These are phyloP conservation scores for Adiantum capillusveneris DNA, from an alignment of 75 land plant genomes.

Conservation along the genomic window DNA sequence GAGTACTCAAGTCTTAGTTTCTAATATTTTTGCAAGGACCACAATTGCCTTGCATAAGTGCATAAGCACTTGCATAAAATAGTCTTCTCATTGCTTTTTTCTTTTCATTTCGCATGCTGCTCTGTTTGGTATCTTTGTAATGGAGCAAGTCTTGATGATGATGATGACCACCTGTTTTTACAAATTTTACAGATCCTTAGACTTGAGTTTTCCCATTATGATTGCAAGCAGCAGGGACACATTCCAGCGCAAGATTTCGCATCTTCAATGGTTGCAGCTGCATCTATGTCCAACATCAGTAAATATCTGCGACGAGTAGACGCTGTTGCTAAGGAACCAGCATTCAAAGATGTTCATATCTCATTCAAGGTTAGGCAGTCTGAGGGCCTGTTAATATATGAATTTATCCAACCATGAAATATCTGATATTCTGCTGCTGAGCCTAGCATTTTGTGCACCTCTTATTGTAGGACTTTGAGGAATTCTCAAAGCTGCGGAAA, in stretches of 20 bases:
- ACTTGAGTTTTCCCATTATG: constrained; percentile 20
- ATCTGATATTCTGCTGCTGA: no score
- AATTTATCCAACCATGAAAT: no score
- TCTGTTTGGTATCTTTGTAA: no score
- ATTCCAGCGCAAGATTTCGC: constrained; percentile 16
- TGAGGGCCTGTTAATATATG: no score
- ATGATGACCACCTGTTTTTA: no score
- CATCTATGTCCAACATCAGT: constrained; percentile 4
- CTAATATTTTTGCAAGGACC: neutral
- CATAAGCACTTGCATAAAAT: no score
- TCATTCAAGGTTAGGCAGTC: constrained; percentile 8
- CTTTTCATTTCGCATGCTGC: no score
- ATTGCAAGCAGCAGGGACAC: constrained; percentile 8
- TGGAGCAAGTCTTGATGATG: no score
- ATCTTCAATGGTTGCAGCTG: constrained; percentile 13
- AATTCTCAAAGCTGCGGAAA: constrained; percentile 8
- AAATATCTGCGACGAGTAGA: constrained; percentile 10
- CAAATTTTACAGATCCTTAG: constrained; percentile 9
- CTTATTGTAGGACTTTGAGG: constrained; percentile 13
- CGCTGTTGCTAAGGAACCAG: constrained; percentile 6
- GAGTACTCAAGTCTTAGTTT: neutral
- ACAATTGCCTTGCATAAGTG: no score
- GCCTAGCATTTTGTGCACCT: no score
- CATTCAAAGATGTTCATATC: constrained; percentile 5
- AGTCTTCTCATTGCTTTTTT: no score